Percentiles rank a stretch among this genome's conserved stretches.
These are phyloP conservation scores for Colletotrichum melonis DNA, from an alignment of 2,329 filamentous ascomycete species.

Conservation along the genomic window DNA sequence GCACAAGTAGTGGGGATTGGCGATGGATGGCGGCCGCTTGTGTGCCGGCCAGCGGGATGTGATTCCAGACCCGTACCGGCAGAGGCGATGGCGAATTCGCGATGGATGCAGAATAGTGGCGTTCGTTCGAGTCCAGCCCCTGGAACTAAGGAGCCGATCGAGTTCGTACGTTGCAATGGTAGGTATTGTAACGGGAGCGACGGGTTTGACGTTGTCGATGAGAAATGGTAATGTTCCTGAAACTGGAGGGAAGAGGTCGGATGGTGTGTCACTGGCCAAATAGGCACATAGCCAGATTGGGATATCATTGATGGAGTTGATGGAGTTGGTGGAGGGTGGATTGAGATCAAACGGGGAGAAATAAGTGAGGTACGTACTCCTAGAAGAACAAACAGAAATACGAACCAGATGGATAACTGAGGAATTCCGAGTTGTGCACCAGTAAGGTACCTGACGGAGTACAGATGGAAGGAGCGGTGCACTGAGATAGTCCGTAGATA, in stretches of 20 bases:
- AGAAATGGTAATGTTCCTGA: neutral
- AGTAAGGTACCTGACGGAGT: neutral
- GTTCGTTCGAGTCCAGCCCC: slow-evolving; percentile 18
- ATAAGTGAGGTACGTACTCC: neutral
- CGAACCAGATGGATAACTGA: neutral
- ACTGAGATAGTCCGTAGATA: neutral
- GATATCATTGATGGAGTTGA: slow-evolving; percentile 13
- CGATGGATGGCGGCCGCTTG: slow-evolving; percentile 31
- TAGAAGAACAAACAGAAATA: neutral
- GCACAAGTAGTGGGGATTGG: slow-evolving; percentile 8
- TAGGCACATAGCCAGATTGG: neutral
- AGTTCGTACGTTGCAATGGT: neutral
- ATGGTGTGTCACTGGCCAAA: neutral
- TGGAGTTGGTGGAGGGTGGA: neutral
- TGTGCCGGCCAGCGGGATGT: slow-evolving; percentile 30
- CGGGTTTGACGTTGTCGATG: neutral
- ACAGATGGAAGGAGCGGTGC: neutral
- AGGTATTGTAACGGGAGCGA: neutral
- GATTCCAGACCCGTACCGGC: slow-evolving; percentile 31
- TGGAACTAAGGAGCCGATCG: neutral
- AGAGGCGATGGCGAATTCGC: slow-evolving; percentile 12
- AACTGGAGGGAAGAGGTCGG: neutral
- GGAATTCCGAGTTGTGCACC: neutral
- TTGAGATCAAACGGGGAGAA: neutral
- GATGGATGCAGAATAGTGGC: slow-evolving; percentile 28